Evolutionary conservation across 208 protist species (phyloP).

Genomic region (Trypanosoma boissoni): DNA sequence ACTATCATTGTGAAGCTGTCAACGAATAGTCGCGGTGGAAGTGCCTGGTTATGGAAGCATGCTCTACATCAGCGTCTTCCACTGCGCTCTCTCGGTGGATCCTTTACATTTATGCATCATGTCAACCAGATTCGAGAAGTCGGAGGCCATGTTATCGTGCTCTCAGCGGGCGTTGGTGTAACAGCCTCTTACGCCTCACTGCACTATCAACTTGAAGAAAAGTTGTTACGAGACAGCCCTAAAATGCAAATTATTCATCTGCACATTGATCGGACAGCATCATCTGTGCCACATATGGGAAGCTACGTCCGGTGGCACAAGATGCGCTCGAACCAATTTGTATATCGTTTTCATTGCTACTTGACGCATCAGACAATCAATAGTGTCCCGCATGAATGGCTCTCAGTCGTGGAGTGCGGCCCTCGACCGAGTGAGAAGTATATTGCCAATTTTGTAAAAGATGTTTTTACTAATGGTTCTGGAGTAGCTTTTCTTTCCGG

Average conservation of each 20-base stretch:
- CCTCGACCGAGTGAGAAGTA: conserved; percentile 31
- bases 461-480: conserved; percentile 33
- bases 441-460: conserved; percentile 29
- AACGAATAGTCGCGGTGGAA: conserved; percentile 32
- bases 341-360: conserved; percentile 32
- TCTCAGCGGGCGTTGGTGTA: conserved; percentile 81
- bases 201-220: conserved; percentile 21
- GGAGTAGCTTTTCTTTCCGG: conserved; percentile 74
- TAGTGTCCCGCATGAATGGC: not conserved
- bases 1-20: conserved; percentile 62
- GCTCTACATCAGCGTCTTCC: conserved; percentile 48
- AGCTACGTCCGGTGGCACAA: conserved; percentile 47
- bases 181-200: conserved; percentile 62
- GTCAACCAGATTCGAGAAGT: conserved; percentile 35
- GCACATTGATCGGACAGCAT: conserved; percentile 55
- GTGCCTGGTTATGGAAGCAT: conserved; percentile 58
- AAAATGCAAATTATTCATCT: conserved; percentile 67
- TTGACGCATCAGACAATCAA: conserved; percentile 18
- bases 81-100: conserved; percentile 45
- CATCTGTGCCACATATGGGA: conserved; percentile 45
- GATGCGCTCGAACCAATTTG: conserved; percentile 13
- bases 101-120: conserved; percentile 67
- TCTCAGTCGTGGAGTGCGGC: conserved; percentile 30
- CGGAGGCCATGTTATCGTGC: conserved; percentile 54
- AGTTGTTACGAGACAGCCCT: conserved; percentile 10